Conservation (phyloP, 2,329 filamentous ascomycete genomes). For the Fonsecaea multimorphosa region DNA sequence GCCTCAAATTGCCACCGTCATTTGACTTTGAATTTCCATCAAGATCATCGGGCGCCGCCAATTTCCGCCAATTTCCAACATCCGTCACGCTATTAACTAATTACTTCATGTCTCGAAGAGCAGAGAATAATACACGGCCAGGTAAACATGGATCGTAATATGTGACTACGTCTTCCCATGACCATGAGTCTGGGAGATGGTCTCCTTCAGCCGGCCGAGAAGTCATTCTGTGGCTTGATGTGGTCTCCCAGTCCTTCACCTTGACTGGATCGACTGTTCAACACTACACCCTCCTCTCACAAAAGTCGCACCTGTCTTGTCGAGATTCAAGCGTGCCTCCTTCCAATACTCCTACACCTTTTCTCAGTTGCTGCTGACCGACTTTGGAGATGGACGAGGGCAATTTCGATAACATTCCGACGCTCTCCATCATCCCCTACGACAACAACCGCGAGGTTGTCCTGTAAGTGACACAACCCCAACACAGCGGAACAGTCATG, state of each 20-base stretch:
- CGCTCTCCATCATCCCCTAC: conserved; percentile 39
- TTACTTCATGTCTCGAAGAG: background rate
- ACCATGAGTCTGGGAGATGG: conserved; percentile 7
- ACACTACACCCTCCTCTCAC: background rate
- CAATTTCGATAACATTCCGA: conserved; percentile 21
- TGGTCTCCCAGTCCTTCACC: too few species aligned
- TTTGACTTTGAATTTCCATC: conserved; percentile 7
- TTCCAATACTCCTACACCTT: background rate
- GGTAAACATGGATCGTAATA: background rate
- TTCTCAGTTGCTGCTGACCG: conserved; percentile 8
- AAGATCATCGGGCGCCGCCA: background rate
- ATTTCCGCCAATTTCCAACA: background rate
- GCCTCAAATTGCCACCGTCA: conserved; percentile 1
- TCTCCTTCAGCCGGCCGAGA: background rate
- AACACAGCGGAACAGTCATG: conserved; percentile 13
- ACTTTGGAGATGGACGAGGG: conserved; percentile 30
- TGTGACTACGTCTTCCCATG: background rate
- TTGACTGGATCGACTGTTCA: conserved; percentile 1
- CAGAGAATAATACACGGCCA: background rate
- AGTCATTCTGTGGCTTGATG: conserved; percentile 7
- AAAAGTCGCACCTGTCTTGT: conserved; percentile 11
- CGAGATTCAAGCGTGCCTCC: background rate
- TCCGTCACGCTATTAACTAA: background rate
- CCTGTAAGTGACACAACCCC: conserved; percentile 45
- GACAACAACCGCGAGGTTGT: conserved; percentile 53